Conservation (phyloP, 1,139 yeast species). For the Kurtzmaniella natalensis region DNA sequence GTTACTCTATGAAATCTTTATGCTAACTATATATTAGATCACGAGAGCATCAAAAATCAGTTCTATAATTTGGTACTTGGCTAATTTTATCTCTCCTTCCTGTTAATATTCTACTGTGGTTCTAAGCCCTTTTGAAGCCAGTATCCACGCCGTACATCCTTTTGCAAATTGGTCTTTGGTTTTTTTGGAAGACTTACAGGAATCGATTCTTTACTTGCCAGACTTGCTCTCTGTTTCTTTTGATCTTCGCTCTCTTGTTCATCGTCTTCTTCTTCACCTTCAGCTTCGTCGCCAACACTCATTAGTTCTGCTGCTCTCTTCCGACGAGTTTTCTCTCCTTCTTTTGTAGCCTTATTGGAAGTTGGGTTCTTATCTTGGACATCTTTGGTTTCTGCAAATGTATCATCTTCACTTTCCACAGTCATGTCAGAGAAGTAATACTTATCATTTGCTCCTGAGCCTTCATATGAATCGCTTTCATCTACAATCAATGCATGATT, state of each 20-base stretch:
- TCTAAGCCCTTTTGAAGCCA: conserved; percentile 46
- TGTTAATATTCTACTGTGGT: too few species aligned
- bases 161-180: conserved; percentile 23
- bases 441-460: conserved; percentile 33
- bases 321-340: conserved; percentile 9
- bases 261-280: conserved; percentile 6
- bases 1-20: too few species aligned
- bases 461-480: conserved; percentile 17
- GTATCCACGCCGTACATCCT: conserved; percentile 34
- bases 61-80: too few species aligned
- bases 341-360: conserved; percentile 20
- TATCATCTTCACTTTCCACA: conserved; percentile 34
- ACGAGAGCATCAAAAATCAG: too few species aligned
- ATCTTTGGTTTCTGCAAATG: conserved; percentile 6
- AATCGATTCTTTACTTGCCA: too few species aligned
- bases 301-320: conserved; percentile 24
- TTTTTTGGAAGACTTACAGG: conserved; percentile 12
- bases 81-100: too few species aligned
- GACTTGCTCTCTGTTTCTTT: conserved; percentile 12
- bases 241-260: conserved; percentile 13
- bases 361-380: conserved; percentile 11
- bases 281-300: conserved; percentile 19
- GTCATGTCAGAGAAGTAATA: conserved; percentile 42
- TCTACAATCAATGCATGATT: conserved; percentile 52
- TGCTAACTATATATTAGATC: too few species aligned